Percentiles rank a stretch among this genome's conserved stretches.
These are phyloP conservation scores for Penicillium olsonii DNA, from an alignment of 2,329 filamentous ascomycete species.

Conservation along the genomic window DNA sequence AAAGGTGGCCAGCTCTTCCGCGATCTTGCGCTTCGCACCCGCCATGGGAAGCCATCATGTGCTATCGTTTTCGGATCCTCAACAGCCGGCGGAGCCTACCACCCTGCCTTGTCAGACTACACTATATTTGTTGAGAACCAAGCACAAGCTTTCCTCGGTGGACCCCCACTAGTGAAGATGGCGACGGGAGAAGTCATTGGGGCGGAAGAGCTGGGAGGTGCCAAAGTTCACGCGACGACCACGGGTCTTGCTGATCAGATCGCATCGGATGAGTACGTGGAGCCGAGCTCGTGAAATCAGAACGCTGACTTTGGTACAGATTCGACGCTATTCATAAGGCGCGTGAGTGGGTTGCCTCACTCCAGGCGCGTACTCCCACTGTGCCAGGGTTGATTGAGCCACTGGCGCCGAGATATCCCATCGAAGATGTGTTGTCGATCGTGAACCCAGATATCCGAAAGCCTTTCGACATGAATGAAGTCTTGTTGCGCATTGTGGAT, in stretches of 20 bases:
- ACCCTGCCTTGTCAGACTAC: conserved; percentile 46
- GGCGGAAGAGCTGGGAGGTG: conserved; percentile 47
- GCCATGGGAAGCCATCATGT: conserved; percentile 43
- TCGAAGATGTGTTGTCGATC: conserved; percentile 41
- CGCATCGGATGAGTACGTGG: conserved; percentile 42
- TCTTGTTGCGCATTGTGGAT: conserved; percentile 46
- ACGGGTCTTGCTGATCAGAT: conserved; percentile 50
- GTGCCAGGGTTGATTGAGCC: conserved; percentile 10
- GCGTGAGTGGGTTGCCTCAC: conserved; percentile 37
- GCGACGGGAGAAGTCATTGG: conserved; percentile 47
- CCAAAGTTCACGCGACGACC: conserved; percentile 41
- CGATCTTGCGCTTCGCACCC: conserved; percentile 42
- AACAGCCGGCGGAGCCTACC: conserved; percentile 46
- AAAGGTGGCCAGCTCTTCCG: conserved; percentile 46
- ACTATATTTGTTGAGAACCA: conserved; percentile 48
- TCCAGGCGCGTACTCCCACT: conserved; percentile 12
- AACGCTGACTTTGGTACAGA: conserved; percentile 17
- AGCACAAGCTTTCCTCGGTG: conserved; percentile 48
- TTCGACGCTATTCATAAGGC: conserved; percentile 46
- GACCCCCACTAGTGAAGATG: conserved; percentile 50
- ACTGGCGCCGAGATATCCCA: conserved; percentile 33
- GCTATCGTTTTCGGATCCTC: conserved; percentile 50
- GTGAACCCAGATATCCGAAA: conserved; percentile 44
- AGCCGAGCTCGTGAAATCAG: not conserved
- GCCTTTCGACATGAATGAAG: conserved; percentile 42